Evolutionary conservation across 2,329 filamentous ascomycete species (phyloP).

Genomic region (Claviceps purpurea): DNA sequence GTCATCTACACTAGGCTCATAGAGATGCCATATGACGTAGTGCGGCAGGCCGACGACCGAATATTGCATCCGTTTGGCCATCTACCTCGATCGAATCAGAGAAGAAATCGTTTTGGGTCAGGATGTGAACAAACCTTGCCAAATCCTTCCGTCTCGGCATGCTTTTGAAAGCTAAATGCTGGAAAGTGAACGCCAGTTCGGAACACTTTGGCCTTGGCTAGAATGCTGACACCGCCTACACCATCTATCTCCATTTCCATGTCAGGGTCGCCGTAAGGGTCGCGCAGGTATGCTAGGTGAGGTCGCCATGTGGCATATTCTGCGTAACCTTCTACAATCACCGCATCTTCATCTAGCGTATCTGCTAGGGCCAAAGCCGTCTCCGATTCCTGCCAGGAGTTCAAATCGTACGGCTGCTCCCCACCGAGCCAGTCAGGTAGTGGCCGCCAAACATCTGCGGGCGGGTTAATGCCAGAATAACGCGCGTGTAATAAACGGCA

Average conservation of each 20-base stretch:
- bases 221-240: slow-evolving; percentile 90
- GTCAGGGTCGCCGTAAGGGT: slow-evolving; percentile 93
- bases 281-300: slow-evolving; percentile 88
- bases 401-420: slow-evolving; percentile 95
- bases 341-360: slow-evolving; percentile 90
- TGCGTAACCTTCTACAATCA: slow-evolving; percentile 97
- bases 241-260: slow-evolving; percentile 99
- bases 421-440: slow-evolving; percentile 96
- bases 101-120: not conserved
- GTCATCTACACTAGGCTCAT: slow-evolving; percentile 97
- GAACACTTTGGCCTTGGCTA: slow-evolving; percentile 93
- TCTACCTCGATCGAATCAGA: slow-evolving; percentile 37
- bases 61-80: slow-evolving; percentile 92
- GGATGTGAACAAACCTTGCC: slow-evolving; percentile 60
- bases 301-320: slow-evolving; percentile 98
- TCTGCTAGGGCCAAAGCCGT: slow-evolving; percentile 88
- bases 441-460: slow-evolving; percentile 86
- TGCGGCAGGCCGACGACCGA: slow-evolving; percentile 92
- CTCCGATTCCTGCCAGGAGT: slow-evolving; percentile 98
- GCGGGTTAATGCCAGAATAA: slow-evolving; percentile 12
- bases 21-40: slow-evolving; percentile 98
- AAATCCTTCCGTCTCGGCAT: slow-evolving; percentile 96
- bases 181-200: slow-evolving; percentile 92
- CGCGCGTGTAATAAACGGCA: not conserved
- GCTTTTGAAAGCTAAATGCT: slow-evolving; percentile 96